These are phyloP conservation scores for Lentinus brumalis DNA, from an alignment of 768 basidiomycete genomes.

Conservation along the genomic window DNA sequence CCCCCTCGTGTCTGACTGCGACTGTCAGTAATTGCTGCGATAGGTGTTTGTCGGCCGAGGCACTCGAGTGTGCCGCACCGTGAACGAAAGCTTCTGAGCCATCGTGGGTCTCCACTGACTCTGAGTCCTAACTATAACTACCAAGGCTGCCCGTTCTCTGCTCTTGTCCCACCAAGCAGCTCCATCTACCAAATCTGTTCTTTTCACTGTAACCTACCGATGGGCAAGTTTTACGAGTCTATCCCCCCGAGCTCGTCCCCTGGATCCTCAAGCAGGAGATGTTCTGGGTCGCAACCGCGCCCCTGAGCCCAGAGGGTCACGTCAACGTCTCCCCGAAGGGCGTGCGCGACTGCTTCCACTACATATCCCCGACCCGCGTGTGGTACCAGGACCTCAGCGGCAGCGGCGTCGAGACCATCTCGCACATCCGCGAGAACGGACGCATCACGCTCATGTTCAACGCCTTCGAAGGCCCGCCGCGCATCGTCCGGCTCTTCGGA, in stretches of 20 bases:
- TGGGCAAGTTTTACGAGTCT: slow-evolving; percentile 60
- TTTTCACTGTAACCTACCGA: slow-evolving; percentile 24
- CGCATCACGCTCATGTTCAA: slow-evolving; percentile 63
- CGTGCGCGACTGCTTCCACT: slow-evolving; percentile 58
- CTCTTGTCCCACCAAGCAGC: no score
- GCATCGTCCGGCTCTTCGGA: slow-evolving; percentile 61
- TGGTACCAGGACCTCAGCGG: slow-evolving; percentile 81
- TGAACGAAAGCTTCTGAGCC: no score
- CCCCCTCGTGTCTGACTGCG: no score
- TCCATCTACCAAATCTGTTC: no score
- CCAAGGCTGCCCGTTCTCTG: no score
- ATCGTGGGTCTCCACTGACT: no score
- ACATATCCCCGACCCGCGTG: slow-evolving; percentile 51
- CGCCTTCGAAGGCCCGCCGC: slow-evolving; percentile 61
- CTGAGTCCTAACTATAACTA: no score
- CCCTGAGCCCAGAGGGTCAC: slow-evolving; percentile 55
- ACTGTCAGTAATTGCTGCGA: not conserved
- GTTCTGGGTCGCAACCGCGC: slow-evolving; percentile 74
- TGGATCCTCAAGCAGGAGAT: slow-evolving; percentile 67
- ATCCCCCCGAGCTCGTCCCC: slow-evolving; percentile 54
- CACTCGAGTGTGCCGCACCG: no score
- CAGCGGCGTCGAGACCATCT: slow-evolving; percentile 63
- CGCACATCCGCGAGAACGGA: slow-evolving; percentile 65
- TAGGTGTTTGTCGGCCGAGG: not conserved
- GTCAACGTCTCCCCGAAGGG: slow-evolving; percentile 74